A percentile compares a stretch with the other conserved stretches of the same genome.
phyloP scores from a whole-genome alignment of 2,329 filamentous ascomycete genomes.

The Ophiostoma pallidulum region DNA sequence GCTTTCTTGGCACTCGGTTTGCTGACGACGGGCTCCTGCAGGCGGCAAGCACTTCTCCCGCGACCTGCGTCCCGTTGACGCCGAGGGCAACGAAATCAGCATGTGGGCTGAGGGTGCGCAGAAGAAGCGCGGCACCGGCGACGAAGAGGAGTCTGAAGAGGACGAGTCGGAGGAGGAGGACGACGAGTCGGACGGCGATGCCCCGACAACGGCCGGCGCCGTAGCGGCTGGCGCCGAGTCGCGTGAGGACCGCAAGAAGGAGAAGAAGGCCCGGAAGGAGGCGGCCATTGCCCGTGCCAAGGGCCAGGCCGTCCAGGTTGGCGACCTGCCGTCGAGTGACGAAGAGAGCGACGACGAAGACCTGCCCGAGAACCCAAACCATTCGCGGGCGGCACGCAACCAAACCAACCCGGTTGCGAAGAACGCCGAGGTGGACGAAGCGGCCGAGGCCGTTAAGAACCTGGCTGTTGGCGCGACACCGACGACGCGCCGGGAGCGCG shows the following conservation, averaged over 20 bases:
- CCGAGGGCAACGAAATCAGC: constrained; percentile 77
- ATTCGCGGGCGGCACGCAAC: constrained; percentile 63
- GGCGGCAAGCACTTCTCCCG: constrained; percentile 94
- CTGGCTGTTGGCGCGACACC: constrained; percentile 24
- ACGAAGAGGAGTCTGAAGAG: constrained; percentile 42
- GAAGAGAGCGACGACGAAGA: constrained; percentile 40
- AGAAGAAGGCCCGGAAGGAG: constrained; percentile 65
- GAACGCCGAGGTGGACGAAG: constrained; percentile 34
- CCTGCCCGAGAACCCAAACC: constrained; percentile 87
- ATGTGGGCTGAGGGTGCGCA: constrained; percentile 66
- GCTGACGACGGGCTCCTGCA: constrained; percentile 27
- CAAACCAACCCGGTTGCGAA: constrained; percentile 34
- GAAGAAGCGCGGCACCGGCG: constrained; percentile 31
- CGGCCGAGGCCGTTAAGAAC: constrained; percentile 47
- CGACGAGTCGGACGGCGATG: constrained; percentile 32
- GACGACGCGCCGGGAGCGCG: constrained; percentile 45
- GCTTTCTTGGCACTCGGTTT: background rate
- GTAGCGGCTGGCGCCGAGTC: constrained; percentile 36
- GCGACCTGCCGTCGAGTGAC: constrained; percentile 72
- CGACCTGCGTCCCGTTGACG: constrained; percentile 78
- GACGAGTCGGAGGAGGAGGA: constrained; percentile 43
- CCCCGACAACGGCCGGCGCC: constrained; percentile 39
- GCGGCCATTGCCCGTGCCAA: constrained; percentile 55
- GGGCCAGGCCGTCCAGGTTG: constrained; percentile 63
- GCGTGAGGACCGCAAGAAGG: constrained; percentile 86